Percentiles rank a stretch among this genome's conserved stretches.
Evolutionary conservation across 176 grass and related monocot genomes (phyloP).

Genomic region (Pharus latifolius): DNA sequence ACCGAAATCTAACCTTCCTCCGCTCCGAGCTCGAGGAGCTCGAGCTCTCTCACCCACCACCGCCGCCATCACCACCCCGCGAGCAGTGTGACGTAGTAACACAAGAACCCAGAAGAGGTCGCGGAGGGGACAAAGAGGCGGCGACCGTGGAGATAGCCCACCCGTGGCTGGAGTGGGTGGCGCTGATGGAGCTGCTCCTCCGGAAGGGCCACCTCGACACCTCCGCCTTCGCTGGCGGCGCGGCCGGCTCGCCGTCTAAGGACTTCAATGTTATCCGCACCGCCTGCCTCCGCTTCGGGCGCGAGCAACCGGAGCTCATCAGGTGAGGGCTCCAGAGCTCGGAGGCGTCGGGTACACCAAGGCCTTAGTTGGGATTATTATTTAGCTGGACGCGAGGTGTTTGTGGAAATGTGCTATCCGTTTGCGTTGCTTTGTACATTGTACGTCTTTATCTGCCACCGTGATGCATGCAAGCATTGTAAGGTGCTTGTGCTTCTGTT

Average conservation of each 20-base stretch:
- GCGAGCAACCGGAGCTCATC: constrained; percentile 49
- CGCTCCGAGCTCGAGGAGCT: constrained; percentile 38
- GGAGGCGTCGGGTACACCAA: neutral
- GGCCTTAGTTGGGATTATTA: neutral
- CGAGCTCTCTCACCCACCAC: neutral
- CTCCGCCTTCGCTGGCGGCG: constrained; percentile 6
- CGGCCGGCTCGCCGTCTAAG: constrained; percentile 16
- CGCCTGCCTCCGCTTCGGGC: constrained; percentile 61
- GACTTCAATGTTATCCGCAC: constrained; percentile 60
- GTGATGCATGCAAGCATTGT: neutral
- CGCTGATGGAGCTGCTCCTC: constrained; percentile 59
- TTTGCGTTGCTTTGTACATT: neutral
- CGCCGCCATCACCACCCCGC: neutral
- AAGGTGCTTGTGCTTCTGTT: neutral
- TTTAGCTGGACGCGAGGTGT: constrained; percentile 25
- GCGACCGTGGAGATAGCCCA: constrained; percentile 51
- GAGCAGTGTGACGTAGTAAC: constrained; percentile 9
- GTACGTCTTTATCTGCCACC: neutral
- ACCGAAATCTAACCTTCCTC: constrained; percentile 32
- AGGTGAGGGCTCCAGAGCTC: constrained; percentile 31
- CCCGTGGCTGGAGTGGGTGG: constrained; percentile 64
- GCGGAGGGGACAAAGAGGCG: neutral
- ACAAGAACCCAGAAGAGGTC: neutral
- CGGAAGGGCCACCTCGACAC: constrained; percentile 44
- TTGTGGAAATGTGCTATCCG: constrained; percentile 29